phyloP scores from a whole-genome alignment of 805 yeast species.

The Candida tibetensis region DNA sequence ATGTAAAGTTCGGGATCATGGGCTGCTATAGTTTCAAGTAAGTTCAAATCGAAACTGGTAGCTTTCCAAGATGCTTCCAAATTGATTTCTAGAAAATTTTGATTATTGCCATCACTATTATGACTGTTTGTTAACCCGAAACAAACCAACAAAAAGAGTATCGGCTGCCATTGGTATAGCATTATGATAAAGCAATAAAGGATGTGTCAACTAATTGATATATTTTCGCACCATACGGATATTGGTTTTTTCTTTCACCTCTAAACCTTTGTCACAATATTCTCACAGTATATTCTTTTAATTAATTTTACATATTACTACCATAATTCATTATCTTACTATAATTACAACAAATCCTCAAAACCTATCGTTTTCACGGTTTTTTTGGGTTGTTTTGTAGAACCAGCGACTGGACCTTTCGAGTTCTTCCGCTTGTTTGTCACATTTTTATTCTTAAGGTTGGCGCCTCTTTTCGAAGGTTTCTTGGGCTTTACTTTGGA shows the following conservation, averaged over 20 bases:
- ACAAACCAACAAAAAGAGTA: neutral
- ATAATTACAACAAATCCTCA: constrained; percentile 14
- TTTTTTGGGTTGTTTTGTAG: constrained; percentile 9
- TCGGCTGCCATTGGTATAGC: neutral
- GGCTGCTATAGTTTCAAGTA: constrained; percentile 41
- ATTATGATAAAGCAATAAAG: too few relatives aligned
- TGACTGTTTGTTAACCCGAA: neutral
- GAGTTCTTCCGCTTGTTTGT: neutral
- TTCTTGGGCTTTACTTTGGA: constrained; percentile 2
- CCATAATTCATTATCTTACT: neutral
- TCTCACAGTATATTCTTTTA: too few relatives aligned
- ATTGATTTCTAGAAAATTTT: constrained; percentile 14
- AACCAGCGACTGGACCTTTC: neutral
- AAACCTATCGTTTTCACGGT: constrained; percentile 17
- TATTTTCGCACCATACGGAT: too few relatives aligned
- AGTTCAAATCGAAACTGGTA: constrained; percentile 41
- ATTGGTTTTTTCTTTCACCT: too few relatives aligned
- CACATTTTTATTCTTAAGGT: neutral
- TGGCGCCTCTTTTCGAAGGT: neutral
- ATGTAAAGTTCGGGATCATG: constrained; percentile 36
- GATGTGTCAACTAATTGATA: too few relatives aligned
- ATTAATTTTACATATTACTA: too few relatives aligned
- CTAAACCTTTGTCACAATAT: too few relatives aligned
- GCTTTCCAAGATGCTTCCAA: constrained; percentile 39
- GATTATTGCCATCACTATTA: neutral